Conservation (phyloP, 2,329 filamentous ascomycete genomes). For the Diplodia sapinea region DNA sequence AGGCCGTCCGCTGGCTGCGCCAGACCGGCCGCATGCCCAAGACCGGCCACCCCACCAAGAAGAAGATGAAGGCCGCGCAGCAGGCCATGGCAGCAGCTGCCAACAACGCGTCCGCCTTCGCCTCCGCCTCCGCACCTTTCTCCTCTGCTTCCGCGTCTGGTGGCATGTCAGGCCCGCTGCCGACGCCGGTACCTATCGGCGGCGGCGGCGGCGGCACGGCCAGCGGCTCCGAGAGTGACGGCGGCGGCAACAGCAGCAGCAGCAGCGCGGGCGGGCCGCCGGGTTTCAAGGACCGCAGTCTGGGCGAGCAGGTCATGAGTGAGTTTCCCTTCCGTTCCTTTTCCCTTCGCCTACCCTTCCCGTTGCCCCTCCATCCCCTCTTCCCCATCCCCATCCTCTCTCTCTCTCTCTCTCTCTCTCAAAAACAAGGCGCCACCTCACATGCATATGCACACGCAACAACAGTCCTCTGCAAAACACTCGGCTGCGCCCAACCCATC, state of each 20-base stretch:
- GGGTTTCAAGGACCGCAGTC: not conserved
- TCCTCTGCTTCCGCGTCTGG: not conserved
- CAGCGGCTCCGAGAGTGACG: slow-evolving; percentile 1
- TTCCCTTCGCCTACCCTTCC: not conserved
- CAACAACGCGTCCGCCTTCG: too few relatives aligned
- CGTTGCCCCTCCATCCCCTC: not conserved
- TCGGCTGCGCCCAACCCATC: slow-evolving; percentile 30
- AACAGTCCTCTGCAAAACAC: slow-evolving; percentile 22
- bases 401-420: too few relatives aligned
- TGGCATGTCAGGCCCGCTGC: not conserved
- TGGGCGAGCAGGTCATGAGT: slow-evolving; percentile 27
- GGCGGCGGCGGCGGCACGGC: not conserved
- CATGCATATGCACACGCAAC: too few relatives aligned
- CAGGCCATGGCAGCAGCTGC: not conserved
- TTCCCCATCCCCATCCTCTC: too few relatives aligned
- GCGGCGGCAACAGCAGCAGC: not conserved
- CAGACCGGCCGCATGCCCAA: slow-evolving; percentile 42
- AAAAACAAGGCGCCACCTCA: not conserved
- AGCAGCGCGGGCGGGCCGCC: not conserved
- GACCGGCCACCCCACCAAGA: slow-evolving; percentile 42
- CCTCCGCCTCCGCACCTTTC: not conserved
- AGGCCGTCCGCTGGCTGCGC: slow-evolving; percentile 52
- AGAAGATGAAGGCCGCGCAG: slow-evolving; percentile 34
- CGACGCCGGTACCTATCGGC: not conserved
- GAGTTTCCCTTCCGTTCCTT: not conserved